A percentile compares a stretch with the other conserved stretches of the same genome.
Evolutionary conservation across 768 basidiomycete genomes (phyloP).

Genomic region (Auriscalpium orientale): DNA sequence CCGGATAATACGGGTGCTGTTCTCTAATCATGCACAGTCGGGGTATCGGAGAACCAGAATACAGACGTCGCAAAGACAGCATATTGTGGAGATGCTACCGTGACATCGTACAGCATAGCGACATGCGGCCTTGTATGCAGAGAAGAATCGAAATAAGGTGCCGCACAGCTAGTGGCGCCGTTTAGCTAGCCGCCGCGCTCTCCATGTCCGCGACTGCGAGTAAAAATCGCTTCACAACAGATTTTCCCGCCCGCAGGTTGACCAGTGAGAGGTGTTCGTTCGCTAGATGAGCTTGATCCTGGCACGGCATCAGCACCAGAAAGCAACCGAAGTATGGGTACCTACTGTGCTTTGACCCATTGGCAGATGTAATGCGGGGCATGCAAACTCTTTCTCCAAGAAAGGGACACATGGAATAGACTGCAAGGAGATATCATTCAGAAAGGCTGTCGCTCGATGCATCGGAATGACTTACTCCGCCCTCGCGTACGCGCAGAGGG

Average conservation of each 20-base stretch:
- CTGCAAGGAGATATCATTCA: constrained; percentile 30
- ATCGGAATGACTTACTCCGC: constrained; percentile 55
- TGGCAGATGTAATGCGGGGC: constrained; percentile 87
- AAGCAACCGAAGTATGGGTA: constrained; percentile 4
- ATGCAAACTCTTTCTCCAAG: constrained; percentile 85
- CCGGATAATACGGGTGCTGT: no score
- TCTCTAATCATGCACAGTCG: no score
- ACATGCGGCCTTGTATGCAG: no score
- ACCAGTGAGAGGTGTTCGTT: constrained; percentile 86
- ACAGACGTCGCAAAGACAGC: no score
- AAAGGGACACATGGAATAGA: constrained; percentile 92
- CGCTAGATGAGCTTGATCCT: constrained; percentile 90
- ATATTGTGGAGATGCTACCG: no score
- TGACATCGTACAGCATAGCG: no score
- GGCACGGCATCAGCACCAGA: not conserved
- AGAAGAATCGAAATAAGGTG: no score
- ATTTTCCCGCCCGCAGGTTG: constrained; percentile 73
- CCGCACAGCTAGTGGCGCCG: no score
- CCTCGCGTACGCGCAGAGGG: constrained; percentile 87
- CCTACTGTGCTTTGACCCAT: constrained; percentile 86
- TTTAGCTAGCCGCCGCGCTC: no score
- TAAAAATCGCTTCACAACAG: constrained; percentile 71
- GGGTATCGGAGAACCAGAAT: no score
- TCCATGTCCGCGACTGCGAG: constrained; percentile 35
- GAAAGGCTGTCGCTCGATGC: not conserved